Base-by-base conservation (phyloP, 2,329 filamentous ascomycete species). In the Fusarium citri region DNA sequence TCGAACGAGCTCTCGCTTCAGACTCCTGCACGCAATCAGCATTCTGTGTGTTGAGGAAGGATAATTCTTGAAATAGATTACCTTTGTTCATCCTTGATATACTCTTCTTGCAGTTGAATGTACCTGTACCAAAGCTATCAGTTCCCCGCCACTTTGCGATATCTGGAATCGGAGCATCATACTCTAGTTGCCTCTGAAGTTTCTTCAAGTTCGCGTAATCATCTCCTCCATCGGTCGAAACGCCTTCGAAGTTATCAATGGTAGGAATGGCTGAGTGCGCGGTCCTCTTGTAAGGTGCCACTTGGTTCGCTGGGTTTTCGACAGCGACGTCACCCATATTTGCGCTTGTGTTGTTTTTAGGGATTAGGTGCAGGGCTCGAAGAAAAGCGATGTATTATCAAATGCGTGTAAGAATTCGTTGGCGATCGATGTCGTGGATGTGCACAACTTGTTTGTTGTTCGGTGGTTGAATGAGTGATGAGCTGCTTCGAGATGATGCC, bases 41-140 rank as follows among this genome's bases (percentile, higher is more conserved):
- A 51, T 25, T 9, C 10, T 41, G 18, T 15, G 11, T 16, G 11
- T 16, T 12, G 6, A 9, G 1, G 8, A 22, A n/a, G 3, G 7
- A 22, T 12, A 37, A 18, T 3, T 10, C 46, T 15, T 20, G 8
- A 15, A 12, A 40, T 56, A 41, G 65, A 79, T 58, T 82, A 92
- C 92, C 93, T 91, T 85, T 99, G 96, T 86, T 99, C 96, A 89
- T 99, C 96, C 85, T 99, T 99, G 89, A 99, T 99, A 83, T 99
- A 99, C 81, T 99, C 96, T 83, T 99, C 96, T 84, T 99, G 96
- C 76, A 99, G 88, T 83, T 98, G 94, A 80, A 98, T 97, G 82
- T 97, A 93, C 81, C 91, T 94, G 75, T 71, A 59, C 34, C 59
- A 82, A 78, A 43, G 54, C 59, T 64, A 70, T 71, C 45, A 73